phyloP scores from a whole-genome alignment of 345 rosid genomes.

The Hypericum androsaemum region DNA sequence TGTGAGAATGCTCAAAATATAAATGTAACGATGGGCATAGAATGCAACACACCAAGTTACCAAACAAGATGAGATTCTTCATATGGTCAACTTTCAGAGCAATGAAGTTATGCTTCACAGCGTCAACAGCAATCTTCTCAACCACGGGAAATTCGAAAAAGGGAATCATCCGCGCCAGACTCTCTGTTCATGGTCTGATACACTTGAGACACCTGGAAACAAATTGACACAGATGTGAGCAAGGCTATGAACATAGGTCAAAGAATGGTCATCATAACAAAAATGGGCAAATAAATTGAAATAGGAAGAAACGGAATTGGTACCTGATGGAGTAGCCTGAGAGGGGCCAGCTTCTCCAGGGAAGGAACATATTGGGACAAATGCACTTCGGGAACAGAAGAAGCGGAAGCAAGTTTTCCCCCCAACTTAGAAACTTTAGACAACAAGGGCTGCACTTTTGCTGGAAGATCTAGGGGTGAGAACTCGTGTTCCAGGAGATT shows the following conservation, averaged over 20 bases:
- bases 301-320: constrained; percentile 1
- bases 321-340: constrained; percentile 92
- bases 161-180: constrained; percentile 70
- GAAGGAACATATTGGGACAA: constrained; percentile 71
- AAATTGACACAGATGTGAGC: constrained; percentile 1
- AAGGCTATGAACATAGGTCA: background rate
- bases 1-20: too few species aligned
- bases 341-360: constrained; percentile 78
- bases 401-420: constrained; percentile 81
- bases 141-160: constrained; percentile 71
- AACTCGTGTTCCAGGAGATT: constrained; percentile 84
- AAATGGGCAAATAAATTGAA: background rate
- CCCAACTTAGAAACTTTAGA: constrained; percentile 73
- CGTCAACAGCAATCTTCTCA: constrained; percentile 91
- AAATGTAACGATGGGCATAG: background rate
- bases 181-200: constrained; percentile 72
- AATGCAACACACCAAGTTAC: constrained; percentile 45
- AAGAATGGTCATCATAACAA: background rate
- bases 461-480: constrained; percentile 73
- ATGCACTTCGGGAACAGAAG: constrained; percentile 85
- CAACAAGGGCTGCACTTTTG: constrained; percentile 67
- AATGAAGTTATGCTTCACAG: constrained; percentile 67
- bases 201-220: constrained; percentile 74
- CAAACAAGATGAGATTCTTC: constrained; percentile 64
- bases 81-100: constrained; percentile 85